Conservation (phyloP, 805 yeast species). For the Isabelozyma heimii region DNA sequence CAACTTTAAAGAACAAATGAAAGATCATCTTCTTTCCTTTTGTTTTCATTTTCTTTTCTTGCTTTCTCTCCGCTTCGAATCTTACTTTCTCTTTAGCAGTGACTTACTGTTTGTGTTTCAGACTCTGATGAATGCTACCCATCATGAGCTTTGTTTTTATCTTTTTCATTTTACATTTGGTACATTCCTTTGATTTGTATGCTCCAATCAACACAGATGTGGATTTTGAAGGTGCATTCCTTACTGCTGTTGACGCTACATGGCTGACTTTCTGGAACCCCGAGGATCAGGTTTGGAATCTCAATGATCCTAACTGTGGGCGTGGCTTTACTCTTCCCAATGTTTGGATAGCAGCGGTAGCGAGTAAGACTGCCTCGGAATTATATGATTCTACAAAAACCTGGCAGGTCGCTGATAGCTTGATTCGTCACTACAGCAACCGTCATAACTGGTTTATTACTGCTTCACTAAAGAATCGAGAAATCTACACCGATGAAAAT, state of each 20-base stretch:
- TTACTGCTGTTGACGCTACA: slow-evolving; percentile 7
- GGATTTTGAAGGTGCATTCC: slow-evolving; percentile 6
- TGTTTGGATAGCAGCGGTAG: slow-evolving; percentile 17
- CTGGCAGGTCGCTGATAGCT: slow-evolving; percentile 3
- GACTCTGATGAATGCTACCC: not conserved
- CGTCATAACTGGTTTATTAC: slow-evolving; percentile 3
- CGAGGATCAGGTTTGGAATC: slow-evolving; percentile 8
- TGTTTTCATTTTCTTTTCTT: too few species aligned
- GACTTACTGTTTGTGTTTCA: not conserved
- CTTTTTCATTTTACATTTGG: not conserved
- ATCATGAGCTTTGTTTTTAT: not conserved
- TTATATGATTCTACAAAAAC: not conserved
- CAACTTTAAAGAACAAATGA: too few species aligned
- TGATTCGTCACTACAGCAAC: slow-evolving; percentile 1
- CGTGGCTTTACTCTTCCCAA: slow-evolving; percentile 5
- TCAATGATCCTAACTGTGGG: slow-evolving; percentile 7
- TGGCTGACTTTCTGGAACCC: slow-evolving; percentile 17
- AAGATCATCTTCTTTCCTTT: too few species aligned
- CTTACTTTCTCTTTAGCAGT: too few species aligned
- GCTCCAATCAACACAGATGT: not conserved
- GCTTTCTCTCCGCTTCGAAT: too few species aligned
- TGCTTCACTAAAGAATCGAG: slow-evolving; percentile 16
- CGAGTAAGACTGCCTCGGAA: slow-evolving; percentile 7
- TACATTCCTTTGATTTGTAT: not conserved
- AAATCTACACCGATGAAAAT: slow-evolving; percentile 28